These are phyloP conservation scores for Cyamopsis tetragonoloba DNA, from an alignment of 306 rosid genomes.

Conservation along the genomic window DNA sequence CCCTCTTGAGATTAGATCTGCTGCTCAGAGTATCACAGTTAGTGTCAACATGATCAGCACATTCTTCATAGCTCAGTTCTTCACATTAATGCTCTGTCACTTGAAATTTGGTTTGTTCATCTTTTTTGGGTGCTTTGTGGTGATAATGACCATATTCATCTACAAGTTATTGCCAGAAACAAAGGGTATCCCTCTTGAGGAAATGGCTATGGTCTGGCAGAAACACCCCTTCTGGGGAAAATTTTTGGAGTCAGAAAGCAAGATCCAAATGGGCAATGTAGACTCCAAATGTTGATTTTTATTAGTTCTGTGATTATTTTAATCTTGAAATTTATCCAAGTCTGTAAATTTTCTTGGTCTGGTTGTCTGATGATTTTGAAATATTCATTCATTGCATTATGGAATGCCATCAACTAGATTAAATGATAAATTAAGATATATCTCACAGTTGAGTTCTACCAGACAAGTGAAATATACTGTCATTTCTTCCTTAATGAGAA, in stretches of 20 bases:
- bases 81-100: conserved; percentile 66
- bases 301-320: not conserved
- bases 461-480: not conserved
- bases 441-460: not conserved
- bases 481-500: not conserved
- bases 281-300: conserved; percentile 5
- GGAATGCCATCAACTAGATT: not conserved
- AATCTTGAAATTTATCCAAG: not conserved
- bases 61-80: conserved; percentile 57
- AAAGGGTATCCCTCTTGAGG: conserved; percentile 72
- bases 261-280: not conserved
- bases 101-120: conserved; percentile 64
- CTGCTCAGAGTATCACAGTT: conserved; percentile 57
- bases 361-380: no score
- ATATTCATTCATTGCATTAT: not conserved
- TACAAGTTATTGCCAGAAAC: conserved; percentile 58
- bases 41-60: conserved; percentile 67
- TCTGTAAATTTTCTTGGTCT: not conserved
- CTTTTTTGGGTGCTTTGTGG: conserved; percentile 53
- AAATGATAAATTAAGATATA: not conserved
- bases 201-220: conserved; percentile 56
- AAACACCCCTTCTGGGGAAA: conserved; percentile 60
- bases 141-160: conserved; percentile 53
- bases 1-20: conserved; percentile 61
- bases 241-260: conserved; percentile 21